Evolutionary conservation across 2,329 filamentous ascomycete genomes (phyloP).

Genomic region (Fusarium bactridioides): DNA sequence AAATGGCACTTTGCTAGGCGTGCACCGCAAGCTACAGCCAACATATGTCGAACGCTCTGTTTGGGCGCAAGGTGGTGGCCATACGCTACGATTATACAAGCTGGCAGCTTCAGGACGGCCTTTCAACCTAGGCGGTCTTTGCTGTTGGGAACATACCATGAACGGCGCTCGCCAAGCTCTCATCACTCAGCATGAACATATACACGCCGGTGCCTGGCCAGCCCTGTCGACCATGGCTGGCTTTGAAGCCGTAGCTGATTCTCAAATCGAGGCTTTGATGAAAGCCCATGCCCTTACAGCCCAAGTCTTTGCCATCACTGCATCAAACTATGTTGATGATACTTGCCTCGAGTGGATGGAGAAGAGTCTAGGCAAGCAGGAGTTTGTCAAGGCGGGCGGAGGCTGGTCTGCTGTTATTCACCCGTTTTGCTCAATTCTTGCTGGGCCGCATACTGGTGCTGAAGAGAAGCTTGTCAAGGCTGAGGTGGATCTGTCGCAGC

Average conservation of each 20-base stretch:
- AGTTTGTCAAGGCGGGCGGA: background rate
- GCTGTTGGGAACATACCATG: background rate
- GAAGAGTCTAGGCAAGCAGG: background rate
- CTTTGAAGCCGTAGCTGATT: background rate
- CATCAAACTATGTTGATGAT: background rate
- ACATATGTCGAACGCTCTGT: background rate
- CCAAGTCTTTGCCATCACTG: rapidly evolving
- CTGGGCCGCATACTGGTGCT: background rate
- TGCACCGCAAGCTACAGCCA: background rate
- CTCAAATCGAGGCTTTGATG: background rate
- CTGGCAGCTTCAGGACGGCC: background rate
- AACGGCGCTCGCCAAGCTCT: background rate
- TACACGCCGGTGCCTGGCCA: background rate
- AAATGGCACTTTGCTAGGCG: background rate
- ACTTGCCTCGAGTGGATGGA: background rate
- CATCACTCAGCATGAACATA: background rate
- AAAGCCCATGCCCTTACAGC: rapidly evolving
- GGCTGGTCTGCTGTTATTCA: background rate
- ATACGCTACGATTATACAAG: background rate
- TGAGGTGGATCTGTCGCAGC: background rate
- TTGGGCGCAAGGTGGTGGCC: background rate
- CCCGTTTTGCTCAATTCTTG: background rate
- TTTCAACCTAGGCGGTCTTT: background rate
- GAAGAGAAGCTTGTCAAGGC: background rate
- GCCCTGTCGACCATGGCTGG: background rate